phyloP scores from a whole-genome alignment of 129 eudicot genomes.

The Tanacetum coccineum region DNA sequence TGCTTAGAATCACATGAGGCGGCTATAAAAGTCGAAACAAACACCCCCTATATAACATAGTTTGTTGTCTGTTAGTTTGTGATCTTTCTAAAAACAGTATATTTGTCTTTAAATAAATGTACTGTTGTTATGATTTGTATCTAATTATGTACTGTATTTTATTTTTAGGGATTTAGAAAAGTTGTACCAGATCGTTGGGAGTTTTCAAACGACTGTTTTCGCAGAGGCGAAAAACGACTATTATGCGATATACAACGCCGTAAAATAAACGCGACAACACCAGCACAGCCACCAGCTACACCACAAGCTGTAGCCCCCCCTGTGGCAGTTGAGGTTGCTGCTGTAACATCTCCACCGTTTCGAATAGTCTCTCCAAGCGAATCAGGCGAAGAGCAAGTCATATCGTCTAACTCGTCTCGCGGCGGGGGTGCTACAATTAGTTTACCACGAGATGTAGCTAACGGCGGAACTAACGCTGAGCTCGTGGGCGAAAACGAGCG shows the following conservation, averaged over 20 bases:
- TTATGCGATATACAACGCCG: slow-evolving; percentile 89
- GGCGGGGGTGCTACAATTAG: slow-evolving; percentile 35
- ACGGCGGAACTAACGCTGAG: slow-evolving; percentile 42
- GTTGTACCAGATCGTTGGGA: slow-evolving; percentile 98
- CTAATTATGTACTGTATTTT: not conserved
- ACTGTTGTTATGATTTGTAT: not conserved
- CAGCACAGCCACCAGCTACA: slow-evolving; percentile 20
- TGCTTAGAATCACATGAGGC: too few species aligned
- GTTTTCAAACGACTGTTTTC: slow-evolving; percentile 74
- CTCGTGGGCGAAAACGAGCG: slow-evolving; percentile 79
- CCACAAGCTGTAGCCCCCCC: slow-evolving; percentile 15
- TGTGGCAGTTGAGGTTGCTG: slow-evolving; percentile 21
- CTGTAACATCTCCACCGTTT: slow-evolving; percentile 21
- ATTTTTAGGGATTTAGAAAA: slow-evolving; percentile 80
- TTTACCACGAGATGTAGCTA: slow-evolving; percentile 24
- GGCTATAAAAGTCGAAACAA: too few species aligned
- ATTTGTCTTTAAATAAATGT: not conserved
- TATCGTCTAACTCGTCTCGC: slow-evolving; percentile 74
- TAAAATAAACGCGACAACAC: slow-evolving; percentile 32
- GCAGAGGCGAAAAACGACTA: slow-evolving; percentile 69
- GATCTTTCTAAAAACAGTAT: too few species aligned
- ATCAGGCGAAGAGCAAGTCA: slow-evolving; percentile 86
- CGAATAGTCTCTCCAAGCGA: slow-evolving; percentile 52
- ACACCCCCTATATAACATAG: too few species aligned
- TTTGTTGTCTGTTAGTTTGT: too few species aligned